Percentiles rank a stretch among this genome's conserved stretches.
These are phyloP conservation scores for Lachancea nothofagi DNA, from an alignment of 805 yeast species.

Conservation along the genomic window DNA sequence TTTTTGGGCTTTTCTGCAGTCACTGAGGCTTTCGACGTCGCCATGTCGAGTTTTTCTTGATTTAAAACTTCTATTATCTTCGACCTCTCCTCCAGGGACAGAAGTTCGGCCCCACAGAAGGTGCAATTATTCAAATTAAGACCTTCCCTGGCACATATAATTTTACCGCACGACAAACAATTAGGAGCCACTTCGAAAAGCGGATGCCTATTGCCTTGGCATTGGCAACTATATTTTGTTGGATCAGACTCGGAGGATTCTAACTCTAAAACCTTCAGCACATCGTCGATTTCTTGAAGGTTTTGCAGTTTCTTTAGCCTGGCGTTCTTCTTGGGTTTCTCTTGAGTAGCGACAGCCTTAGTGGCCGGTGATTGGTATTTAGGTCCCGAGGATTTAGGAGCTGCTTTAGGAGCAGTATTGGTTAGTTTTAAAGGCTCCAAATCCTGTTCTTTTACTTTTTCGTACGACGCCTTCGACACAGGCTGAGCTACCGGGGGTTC, in stretches of 20 bases:
- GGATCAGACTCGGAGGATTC: conserved; percentile 19
- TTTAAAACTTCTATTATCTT: conserved; percentile 51
- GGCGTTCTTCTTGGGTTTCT: conserved; percentile 7
- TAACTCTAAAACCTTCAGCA: conserved; percentile 48
- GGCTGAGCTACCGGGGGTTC: too few relatives aligned
- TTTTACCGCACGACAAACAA: conserved; percentile 90
- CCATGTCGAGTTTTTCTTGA: conserved; percentile 46
- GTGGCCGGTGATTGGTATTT: background rate
- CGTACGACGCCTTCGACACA: too few relatives aligned
- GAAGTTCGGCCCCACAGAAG: conserved; percentile 64
- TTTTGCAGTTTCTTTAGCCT: conserved; percentile 45
- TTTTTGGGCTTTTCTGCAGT: conserved; percentile 28
- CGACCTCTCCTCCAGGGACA: conserved; percentile 54
- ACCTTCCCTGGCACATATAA: conserved; percentile 87
- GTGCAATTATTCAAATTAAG: conserved; percentile 71
- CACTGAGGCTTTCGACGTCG: conserved; percentile 21
- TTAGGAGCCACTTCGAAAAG: conserved; percentile 87
- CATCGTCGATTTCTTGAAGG: conserved; percentile 60
- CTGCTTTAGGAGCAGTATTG: background rate
- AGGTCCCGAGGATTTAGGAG: background rate
- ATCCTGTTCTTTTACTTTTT: background rate
- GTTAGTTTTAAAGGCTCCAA: conserved; percentile 1
- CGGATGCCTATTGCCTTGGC: conserved; percentile 87
- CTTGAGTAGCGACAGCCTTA: background rate
- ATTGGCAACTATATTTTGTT: conserved; percentile 49